A percentile compares a stretch with the other conserved stretches of the same genome.
phyloP scores from a whole-genome alignment of 2,329 filamentous ascomycete species.

The Pseudocercospora crystallina region DNA sequence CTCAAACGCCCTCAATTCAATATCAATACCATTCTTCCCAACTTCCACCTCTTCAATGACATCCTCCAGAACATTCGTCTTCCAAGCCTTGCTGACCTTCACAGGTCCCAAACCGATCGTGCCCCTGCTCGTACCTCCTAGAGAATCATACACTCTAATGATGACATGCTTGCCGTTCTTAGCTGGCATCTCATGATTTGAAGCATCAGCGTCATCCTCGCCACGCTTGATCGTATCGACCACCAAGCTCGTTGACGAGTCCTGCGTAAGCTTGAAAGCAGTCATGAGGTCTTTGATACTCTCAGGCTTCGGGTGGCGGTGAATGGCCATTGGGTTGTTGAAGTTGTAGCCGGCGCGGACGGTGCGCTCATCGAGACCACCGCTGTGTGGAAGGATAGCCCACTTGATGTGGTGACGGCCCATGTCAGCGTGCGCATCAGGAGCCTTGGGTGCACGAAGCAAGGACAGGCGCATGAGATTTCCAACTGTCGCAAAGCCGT shows the following conservation, averaged over 20 bases:
- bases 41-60: constrained; percentile 67
- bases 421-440: constrained; percentile 93
- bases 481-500: constrained; percentile 87
- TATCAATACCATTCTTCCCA: constrained; percentile 38
- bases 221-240: constrained; percentile 91
- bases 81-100: constrained; percentile 73
- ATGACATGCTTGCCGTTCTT: constrained; percentile 74
- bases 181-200: constrained; percentile 52
- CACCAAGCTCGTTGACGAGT: constrained; percentile 54
- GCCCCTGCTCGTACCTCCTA: constrained; percentile 78
- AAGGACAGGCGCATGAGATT: constrained; percentile 87
- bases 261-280: constrained; percentile 62
- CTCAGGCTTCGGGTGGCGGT: constrained; percentile 39
- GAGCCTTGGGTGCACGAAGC: constrained; percentile 84
- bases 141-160: constrained; percentile 79
- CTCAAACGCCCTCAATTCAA: constrained; percentile 42
- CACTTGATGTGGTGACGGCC: constrained; percentile 78
- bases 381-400: constrained; percentile 83
- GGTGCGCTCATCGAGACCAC: constrained; percentile 68
- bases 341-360: constrained; percentile 85
- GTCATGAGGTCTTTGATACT: constrained; percentile 38
- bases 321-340: constrained; percentile 73
- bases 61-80: constrained; percentile 87
- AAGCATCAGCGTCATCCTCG: constrained; percentile 57
- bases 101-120: constrained; percentile 65